phyloP scores from a whole-genome alignment of 2,329 filamentous ascomycete species.

The Fusarium dimerum region DNA sequence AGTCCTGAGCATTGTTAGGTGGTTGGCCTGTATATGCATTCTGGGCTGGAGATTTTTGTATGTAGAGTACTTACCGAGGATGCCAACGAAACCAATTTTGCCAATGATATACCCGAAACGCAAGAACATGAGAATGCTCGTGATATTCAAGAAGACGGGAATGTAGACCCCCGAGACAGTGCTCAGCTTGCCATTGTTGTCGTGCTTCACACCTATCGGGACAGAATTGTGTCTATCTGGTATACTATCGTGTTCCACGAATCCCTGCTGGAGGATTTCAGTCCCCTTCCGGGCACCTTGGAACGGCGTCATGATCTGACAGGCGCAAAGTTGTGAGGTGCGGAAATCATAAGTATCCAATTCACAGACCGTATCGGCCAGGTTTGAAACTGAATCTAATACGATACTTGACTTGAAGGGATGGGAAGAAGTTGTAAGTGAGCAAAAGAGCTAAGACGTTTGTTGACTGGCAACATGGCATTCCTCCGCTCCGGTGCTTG shows the following conservation, averaged over 20 bases:
- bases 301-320: constrained; percentile 16
- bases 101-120: constrained; percentile 82
- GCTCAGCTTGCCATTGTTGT: constrained; percentile 62
- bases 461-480: neutral
- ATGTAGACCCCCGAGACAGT: constrained; percentile 81
- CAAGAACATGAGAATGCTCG: constrained; percentile 91
- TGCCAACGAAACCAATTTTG: constrained; percentile 37
- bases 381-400: neutral
- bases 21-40: neutral
- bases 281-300: constrained; percentile 14
- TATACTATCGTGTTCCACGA: constrained; percentile 5
- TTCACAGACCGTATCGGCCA: neutral
- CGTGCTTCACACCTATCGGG: constrained; percentile 40
- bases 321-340: neutral
- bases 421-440: too few relatives aligned
- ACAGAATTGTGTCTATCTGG: constrained; percentile 16
- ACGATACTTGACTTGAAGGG: neutral
- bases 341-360: neutral
- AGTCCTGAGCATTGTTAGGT: constrained; percentile 52
- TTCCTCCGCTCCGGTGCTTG: neutral
- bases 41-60: too few relatives aligned
- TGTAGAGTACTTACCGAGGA: too few relatives aligned
- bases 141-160: constrained; percentile 83
- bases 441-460: neutral
- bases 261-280: constrained; percentile 8